Conservation (phyloP, 495 filamentous ascomycete species). For the Penicillium herquei region DNA sequence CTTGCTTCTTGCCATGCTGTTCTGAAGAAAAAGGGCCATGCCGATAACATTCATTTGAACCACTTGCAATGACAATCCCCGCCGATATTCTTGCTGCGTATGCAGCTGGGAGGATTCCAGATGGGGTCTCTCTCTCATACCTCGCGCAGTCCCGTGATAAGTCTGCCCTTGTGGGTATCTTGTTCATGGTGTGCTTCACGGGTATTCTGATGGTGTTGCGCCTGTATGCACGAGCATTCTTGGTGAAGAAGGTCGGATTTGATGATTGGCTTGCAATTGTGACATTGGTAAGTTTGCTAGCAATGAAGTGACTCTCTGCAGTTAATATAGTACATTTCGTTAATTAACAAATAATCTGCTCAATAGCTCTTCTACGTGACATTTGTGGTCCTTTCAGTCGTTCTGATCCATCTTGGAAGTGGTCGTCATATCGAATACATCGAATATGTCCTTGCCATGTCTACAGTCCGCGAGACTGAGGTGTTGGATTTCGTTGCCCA, state of each 20-base stretch:
- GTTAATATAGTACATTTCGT: neutral
- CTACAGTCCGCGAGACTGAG: conserved; percentile 35
- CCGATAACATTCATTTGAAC: conserved; percentile 13
- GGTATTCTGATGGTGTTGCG: conserved; percentile 28
- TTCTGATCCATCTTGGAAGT: conserved; percentile 44
- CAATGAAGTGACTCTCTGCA: conserved; percentile 1
- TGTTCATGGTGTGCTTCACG: conserved; percentile 37
- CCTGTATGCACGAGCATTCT: conserved; percentile 32
- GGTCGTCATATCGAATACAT: conserved; percentile 49
- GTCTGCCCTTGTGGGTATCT: conserved; percentile 37
- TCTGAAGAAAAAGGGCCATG: neutral
- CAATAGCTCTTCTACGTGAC: conserved; percentile 30
- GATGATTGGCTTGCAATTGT: conserved; percentile 38
- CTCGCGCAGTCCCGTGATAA: conserved; percentile 39
- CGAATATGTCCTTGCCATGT: conserved; percentile 39
- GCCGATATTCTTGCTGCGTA: conserved; percentile 29
- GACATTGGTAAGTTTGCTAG: conserved; percentile 38
- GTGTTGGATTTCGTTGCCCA: conserved; percentile 46
- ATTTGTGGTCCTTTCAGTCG: conserved; percentile 36
- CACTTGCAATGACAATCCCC: conserved; percentile 27
- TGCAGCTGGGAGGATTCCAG: conserved; percentile 32
- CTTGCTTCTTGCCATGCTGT: conserved; percentile 1
- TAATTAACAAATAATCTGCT: neutral
- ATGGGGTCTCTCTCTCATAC: conserved; percentile 31
- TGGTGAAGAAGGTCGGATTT: conserved; percentile 32